Conservation (phyloP, 139 green algal genomes). For the Mychonastes homosphaera region DNA sequence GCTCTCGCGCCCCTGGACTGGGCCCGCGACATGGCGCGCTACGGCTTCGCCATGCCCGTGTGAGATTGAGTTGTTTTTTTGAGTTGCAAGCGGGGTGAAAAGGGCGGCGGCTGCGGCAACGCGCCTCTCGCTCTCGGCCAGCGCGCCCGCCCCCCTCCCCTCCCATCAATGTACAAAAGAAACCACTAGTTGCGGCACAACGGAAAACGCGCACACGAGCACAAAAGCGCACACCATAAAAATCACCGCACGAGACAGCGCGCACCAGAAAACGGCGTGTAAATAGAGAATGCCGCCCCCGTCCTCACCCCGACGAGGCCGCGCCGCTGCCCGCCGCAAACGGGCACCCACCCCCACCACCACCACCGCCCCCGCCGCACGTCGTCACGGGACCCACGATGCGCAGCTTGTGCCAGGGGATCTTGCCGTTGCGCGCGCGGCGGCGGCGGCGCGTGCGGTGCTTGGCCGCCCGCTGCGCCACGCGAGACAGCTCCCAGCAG, state of each 20-base stretch:
- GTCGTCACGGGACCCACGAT: constrained; percentile 25
- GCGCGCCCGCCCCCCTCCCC: not conserved
- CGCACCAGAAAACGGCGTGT: too few relatives aligned
- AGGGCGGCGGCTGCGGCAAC: not conserved
- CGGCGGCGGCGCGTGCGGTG: constrained; percentile 37
- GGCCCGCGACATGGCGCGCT: constrained; percentile 7
- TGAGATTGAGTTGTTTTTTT: not conserved
- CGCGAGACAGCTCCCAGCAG: constrained; percentile 32
- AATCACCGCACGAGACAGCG: not conserved
- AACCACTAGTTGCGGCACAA: not conserved
- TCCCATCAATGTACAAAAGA: not conserved
- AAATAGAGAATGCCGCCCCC: too few relatives aligned
- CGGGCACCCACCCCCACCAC: not conserved
- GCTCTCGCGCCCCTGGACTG: constrained; percentile 3
- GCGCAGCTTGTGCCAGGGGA: constrained; percentile 50
- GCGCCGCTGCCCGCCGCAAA: not conserved
- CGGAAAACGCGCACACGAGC: not conserved
- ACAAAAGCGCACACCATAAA: not conserved
- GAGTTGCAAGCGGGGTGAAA: not conserved
- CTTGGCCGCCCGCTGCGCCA: constrained; percentile 45
- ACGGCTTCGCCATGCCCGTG: constrained; percentile 7
- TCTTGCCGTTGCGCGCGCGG: constrained; percentile 11
- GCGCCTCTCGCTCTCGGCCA: not conserved
- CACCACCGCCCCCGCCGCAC: not conserved
- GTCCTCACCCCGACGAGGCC: not conserved